Evolutionary conservation across 1,139 yeast species (phyloP), one percentile per base, ranked within the genome.

Genomic region (Chernovozyma aurita): DNA sequence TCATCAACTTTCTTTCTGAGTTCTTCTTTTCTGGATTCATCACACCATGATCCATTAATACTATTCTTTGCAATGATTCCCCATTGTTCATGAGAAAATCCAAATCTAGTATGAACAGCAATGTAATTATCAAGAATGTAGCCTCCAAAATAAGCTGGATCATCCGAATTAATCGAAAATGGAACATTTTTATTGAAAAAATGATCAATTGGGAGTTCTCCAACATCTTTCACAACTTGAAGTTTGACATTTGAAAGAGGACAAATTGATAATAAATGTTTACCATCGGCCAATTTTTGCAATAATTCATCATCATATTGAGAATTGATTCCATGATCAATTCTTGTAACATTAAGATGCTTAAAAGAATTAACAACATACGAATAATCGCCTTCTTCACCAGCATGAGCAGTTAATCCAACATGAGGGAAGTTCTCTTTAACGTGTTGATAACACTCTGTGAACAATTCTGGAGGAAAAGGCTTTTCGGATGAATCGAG

Each of bases 131-230:
- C 92, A 45, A 85, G 61, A 42, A 84, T 78, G 58, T 84, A 84
- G 9, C 88, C 92, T 34, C 92, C 94, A 52, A 85, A 85, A 57
- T 85, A 85, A 3, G 94, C 92, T 24, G 95, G 95, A 55, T 85
- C 95, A 55, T 85, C 94, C 1, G 88, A 80, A 55, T 85, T 85
- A 51, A 85, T 68, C 30, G 87, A 79, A 55, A 85, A 82, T 24
- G 84, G 80, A n/a, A 84, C 81, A 41, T 73, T 69, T 28, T 65
- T 64, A 6, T 80, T 82, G 34, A 85, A 57, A 45, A 81, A 76
- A 45, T 63, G 58, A 29, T 65, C 64, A 42, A 85, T 68, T 33
- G 95, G 95, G 42, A 85, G 60, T 49, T 85, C 79, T 2, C 67
- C 55, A 26, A 85, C 78, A 43, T 80, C 76, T 37, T 73, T 61